A percentile compares a stretch with the other conserved stretches of the same genome.
These are phyloP conservation scores for Ambrosiella beaveri DNA, from an alignment of 2,329 filamentous ascomycete genomes.

Conservation along the genomic window DNA sequence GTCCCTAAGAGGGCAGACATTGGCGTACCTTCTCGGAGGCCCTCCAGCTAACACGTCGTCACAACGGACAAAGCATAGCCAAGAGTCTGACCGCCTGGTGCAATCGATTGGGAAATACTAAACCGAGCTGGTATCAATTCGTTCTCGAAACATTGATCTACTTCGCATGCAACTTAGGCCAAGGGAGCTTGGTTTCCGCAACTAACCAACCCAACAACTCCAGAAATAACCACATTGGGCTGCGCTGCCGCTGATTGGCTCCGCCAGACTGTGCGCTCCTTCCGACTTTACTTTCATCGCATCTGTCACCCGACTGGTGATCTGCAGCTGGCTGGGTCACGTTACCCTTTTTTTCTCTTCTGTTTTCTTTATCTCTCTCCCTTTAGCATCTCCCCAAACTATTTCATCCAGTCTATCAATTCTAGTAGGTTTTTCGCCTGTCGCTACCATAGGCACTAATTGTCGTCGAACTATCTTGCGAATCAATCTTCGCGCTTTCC, in stretches of 20 bases:
- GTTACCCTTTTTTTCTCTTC: background rate
- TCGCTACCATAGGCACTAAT: background rate
- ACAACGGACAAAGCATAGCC: background rate
- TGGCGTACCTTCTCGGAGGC: no score
- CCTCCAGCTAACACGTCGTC: no score
- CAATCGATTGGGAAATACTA: background rate
- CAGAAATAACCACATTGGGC: background rate
- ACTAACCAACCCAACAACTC: no score
- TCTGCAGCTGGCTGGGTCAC: background rate
- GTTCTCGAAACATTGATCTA: no score
- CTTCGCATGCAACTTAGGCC: no score
- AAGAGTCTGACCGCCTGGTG: background rate
- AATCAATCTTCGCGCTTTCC: background rate
- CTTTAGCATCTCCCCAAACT: background rate
- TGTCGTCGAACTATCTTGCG: no score
- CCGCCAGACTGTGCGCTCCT: background rate
- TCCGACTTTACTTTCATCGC: background rate
- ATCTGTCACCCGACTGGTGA: background rate
- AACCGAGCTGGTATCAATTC: background rate
- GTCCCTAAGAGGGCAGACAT: no score
- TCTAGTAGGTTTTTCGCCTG: background rate
- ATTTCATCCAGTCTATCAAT: no score
- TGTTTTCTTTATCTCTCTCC: background rate
- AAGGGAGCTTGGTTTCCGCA: no score
- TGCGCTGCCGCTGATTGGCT: background rate